Evolutionary conservation across 2,329 filamentous ascomycete species (phyloP).

Genomic region (Exophiala sp.): DNA sequence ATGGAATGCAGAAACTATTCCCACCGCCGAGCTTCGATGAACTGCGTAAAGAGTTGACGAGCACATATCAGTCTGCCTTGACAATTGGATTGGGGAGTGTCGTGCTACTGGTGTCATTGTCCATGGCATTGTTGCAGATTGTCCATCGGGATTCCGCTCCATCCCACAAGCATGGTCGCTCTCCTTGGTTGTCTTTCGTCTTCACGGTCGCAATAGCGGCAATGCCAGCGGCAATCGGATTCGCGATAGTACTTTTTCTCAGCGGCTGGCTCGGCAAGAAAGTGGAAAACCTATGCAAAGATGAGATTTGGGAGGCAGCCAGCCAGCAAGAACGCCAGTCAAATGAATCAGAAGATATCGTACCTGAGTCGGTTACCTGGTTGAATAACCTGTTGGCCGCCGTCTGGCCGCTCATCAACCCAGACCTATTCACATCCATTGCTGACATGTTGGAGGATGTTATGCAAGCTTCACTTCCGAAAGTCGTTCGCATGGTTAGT

Average conservation of each 20-base stretch:
- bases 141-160: conserved; percentile 8
- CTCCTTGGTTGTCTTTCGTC: conserved; percentile 7
- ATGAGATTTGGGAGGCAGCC: conserved; percentile 63
- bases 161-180: conserved; percentile 3
- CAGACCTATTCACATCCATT: conserved; percentile 63
- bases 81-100: conserved; percentile 33
- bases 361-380: conserved; percentile 64
- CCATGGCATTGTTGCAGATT: conserved; percentile 7
- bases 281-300: conserved; percentile 58
- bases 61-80: conserved; percentile 43
- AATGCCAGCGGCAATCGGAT: conserved; percentile 26
- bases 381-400: conserved; percentile 62
- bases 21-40: conserved; percentile 49
- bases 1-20: conserved; percentile 47
- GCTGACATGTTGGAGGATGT: conserved; percentile 70
- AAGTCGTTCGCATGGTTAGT: conserved; percentile 65
- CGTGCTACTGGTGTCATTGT: conserved; percentile 20
- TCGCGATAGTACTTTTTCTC: conserved; percentile 40
- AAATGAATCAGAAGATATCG: conserved; percentile 33
- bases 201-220: conserved; percentile 12
- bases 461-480: conserved; percentile 70
- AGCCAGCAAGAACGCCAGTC: conserved; percentile 40
- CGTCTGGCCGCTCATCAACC: conserved; percentile 70
- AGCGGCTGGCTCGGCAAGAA: conserved; percentile 58
- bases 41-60: conserved; percentile 40